Base-by-base conservation (phyloP, 2,329 filamentous ascomycete species). In the Aspergillus sp. region DNA sequence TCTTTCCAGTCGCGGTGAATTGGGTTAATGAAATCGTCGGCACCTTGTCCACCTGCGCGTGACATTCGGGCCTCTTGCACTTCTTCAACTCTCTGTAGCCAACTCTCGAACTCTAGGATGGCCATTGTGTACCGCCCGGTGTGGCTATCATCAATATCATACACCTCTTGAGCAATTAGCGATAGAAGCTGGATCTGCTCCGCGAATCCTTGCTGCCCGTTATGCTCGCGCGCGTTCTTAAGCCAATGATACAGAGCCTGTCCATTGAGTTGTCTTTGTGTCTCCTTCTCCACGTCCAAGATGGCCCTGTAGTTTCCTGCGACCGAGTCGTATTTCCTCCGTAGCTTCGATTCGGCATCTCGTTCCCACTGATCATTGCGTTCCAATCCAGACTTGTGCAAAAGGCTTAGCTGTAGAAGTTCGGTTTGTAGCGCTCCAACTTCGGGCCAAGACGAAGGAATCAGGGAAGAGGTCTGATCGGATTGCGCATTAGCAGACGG, bases 331-430 rank as follows among this genome's bases (percentile, higher is more conserved):
- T 77, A 75, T 58, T 73, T 70, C 24, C 66, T 68, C 49, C 65
- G 70, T 55, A 77, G 57, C 24, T 66, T 60, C 19, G 58, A 57
- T 54, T 75, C 70, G 0, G 68, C 68, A 21, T 61, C 65, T 3
- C 56, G 44, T 56, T 72, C 68, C 74, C 71, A 75, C 44, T 72
- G 66, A 3, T 62, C 56, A 17, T 71, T 64, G 19, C 63, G 62
- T 41, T 68, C 68, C 19, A 71, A 52, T 7, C 64, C 67, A 5
- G 67, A 66, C 7, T 69, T 67, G 61, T 77, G 71, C 6, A 79
- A 65, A 5, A 79, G 68, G 52, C 70, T 72, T 15, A 80, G 60
- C 55, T 80, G 77, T 23, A 80, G 66, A 12, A 80, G 65, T 57
- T 80, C 77, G 0, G 73, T 77, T 56, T 77, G 73, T 33, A 79